Conservation (phyloP, 495 filamentous ascomycete genomes). For the Usnea hakonensis region DNA sequence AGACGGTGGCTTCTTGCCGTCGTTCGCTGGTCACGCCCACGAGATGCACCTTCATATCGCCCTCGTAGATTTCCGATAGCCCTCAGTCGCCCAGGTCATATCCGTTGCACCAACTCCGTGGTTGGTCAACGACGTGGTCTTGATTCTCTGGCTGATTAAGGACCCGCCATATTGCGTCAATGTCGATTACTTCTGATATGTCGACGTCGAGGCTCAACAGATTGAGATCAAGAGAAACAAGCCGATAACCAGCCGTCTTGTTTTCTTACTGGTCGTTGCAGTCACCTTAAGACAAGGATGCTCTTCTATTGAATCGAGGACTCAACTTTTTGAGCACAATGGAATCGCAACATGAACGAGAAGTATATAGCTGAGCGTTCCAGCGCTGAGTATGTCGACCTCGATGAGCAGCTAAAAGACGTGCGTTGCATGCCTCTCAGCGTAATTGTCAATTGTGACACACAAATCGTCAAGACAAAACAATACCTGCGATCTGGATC, state of each 20-base stretch:
- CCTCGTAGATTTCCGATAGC: not conserved
- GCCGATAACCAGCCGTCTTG: not conserved
- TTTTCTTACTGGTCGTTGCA: not conserved
- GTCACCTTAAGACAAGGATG: not conserved
- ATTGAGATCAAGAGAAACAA: not conserved
- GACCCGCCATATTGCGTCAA: slow-evolving; percentile 3
- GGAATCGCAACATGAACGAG: not conserved
- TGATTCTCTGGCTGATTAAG: slow-evolving; percentile 5
- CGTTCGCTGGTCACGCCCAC: not conserved
- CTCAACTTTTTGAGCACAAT: not conserved
- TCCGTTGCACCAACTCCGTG: slow-evolving; percentile 6
- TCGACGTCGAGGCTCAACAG: slow-evolving; percentile 23
- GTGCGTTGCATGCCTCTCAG: not conserved
- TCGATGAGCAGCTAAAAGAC: not conserved
- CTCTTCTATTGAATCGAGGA: not conserved
- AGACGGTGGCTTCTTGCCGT: not conserved
- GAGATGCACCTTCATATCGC: slow-evolving; percentile 5
- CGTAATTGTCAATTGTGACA: not conserved
- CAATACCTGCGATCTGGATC: not conserved
- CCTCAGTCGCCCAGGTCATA: not conserved
- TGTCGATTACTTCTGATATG: slow-evolving; percentile 13
- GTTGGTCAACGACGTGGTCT: slow-evolving; percentile 5
- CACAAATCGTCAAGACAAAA: not conserved
- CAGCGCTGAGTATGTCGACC: not conserved
- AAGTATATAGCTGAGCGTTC: not conserved